Evolutionary conservation across 768 basidiomycete species (phyloP).

Genomic region (Solioccasus polychromus): DNA sequence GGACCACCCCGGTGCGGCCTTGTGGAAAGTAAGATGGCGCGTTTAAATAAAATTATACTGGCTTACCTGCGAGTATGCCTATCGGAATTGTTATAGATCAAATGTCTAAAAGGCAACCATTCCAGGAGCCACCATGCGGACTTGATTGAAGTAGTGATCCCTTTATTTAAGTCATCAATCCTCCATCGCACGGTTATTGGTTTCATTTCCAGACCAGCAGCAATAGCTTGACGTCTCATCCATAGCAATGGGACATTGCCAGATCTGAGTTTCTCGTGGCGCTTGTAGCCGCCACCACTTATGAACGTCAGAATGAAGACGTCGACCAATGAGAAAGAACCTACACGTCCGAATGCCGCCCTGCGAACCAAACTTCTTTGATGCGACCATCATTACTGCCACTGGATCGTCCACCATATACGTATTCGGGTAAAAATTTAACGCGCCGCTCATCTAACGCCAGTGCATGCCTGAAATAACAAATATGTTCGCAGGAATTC

Average conservation of each 20-base stretch:
- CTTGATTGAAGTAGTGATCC: slow-evolving; percentile 15
- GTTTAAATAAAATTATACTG: neutral
- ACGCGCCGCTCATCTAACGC: slow-evolving; percentile 48
- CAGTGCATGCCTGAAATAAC: slow-evolving; percentile 45
- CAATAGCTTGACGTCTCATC: slow-evolving; percentile 31
- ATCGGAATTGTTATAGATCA: slow-evolving; percentile 30
- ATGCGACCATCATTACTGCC: slow-evolving; percentile 19
- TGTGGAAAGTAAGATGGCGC: slow-evolving; percentile 4
- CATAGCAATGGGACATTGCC: slow-evolving; percentile 29
- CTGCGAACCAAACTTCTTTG: slow-evolving; percentile 45
- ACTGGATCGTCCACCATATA: slow-evolving; percentile 24
- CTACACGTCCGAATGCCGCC: slow-evolving; percentile 39
- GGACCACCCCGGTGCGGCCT: slow-evolving; percentile 28
- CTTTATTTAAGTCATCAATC: slow-evolving; percentile 25
- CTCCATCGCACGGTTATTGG: slow-evolving; percentile 28
- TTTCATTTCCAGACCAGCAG: slow-evolving; percentile 22
- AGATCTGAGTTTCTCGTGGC: slow-evolving; percentile 26
- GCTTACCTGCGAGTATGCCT: slow-evolving; percentile 19
- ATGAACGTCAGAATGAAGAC: slow-evolving; percentile 3
- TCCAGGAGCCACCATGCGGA: slow-evolving; percentile 25
- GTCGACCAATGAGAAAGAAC: slow-evolving; percentile 1
- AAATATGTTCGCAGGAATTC: slow-evolving; percentile 33
- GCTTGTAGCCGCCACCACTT: slow-evolving; percentile 30
- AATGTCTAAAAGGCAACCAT: slow-evolving; percentile 20
- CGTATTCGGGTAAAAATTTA: slow-evolving; percentile 47